Evolutionary conservation across 129 eudicot species (phyloP).

Genomic region (Helianthus annuus): HanXRQr2.0-SUNRISE NC_035435.2:140185308-140185807

Average conservation of each 20-base stretch:
- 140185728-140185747: background rate
- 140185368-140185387: background rate
- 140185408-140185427: conserved; percentile 89
- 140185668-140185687: conserved; percentile 79
- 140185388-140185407: conserved; percentile 11
- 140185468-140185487: conserved; percentile 98
- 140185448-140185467: conserved; percentile 99
- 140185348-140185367: conserved; percentile 17
- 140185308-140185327: conserved; percentile 98
- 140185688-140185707: conserved; percentile 46
- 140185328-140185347: conserved; percentile 45
- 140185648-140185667: conserved; percentile 97
- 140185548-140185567: background rate
- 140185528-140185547: background rate
- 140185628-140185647: conserved; percentile 94
- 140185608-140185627: conserved; percentile 94
- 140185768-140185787: conserved; percentile 67
- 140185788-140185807: conserved; percentile 66
- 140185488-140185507: conserved; percentile 69
- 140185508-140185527: conserved; percentile 4
- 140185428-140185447: conserved; percentile 85
- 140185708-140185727: background rate
- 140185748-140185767: background rate
- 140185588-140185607: conserved; percentile 96
- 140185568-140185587: conserved; percentile 67